phyloP scores from a whole-genome alignment of 345 rosid species.

The Hirschfeldia incana region DNA sequence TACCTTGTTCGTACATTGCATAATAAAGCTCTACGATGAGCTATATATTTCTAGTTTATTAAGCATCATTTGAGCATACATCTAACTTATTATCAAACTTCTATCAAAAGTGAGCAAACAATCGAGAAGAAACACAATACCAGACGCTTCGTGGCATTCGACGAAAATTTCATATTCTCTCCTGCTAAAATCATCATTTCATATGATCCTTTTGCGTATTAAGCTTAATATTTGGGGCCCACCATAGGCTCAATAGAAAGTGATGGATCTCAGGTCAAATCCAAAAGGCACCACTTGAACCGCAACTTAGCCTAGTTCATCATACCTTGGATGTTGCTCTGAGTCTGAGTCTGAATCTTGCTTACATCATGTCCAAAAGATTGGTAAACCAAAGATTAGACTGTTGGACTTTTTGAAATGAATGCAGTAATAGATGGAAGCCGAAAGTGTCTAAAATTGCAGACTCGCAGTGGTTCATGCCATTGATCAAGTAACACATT shows the following conservation, averaged over 20 bases:
- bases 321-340: background rate
- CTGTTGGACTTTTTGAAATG: background rate
- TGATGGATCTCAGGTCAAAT: background rate
- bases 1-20: too few relatives aligned
- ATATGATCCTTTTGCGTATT: background rate
- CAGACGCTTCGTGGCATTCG: too few relatives aligned
- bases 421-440: constrained; percentile 8
- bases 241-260: background rate
- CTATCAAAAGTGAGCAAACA: too few relatives aligned
- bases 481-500: background rate
- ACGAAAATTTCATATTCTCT: too few relatives aligned
- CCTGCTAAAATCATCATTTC: too few relatives aligned
- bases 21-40: too few relatives aligned
- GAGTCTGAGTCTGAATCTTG: background rate
- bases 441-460: background rate
- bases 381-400: background rate
- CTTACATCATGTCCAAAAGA: background rate
- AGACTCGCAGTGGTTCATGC: background rate
- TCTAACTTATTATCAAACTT: too few relatives aligned
- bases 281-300: background rate
- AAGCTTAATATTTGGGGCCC: background rate
- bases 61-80: too few relatives aligned
- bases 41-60: too few relatives aligned
- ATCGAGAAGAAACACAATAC: too few relatives aligned
- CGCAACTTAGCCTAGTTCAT: background rate